Evolutionary conservation across 495 filamentous ascomycete species (phyloP).

Genomic region (Cryomyces antarcticus): DNA sequence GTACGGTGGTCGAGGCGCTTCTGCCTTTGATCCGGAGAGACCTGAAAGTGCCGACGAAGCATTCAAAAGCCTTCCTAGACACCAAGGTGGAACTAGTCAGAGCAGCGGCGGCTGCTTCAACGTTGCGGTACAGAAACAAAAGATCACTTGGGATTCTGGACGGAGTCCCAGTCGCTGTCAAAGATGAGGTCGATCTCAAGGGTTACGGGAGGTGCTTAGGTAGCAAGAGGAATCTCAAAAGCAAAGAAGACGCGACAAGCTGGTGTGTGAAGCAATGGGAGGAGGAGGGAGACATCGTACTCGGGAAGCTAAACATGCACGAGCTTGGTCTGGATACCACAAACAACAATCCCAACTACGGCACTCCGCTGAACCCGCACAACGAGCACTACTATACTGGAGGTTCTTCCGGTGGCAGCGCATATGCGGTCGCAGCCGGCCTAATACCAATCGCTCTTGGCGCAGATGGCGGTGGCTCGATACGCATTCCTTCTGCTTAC

Average conservation of each 20-base stretch:
- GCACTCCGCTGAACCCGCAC: conserved; percentile 71
- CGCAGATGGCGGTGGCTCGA: conserved; percentile 71
- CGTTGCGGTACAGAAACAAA: conserved; percentile 44
- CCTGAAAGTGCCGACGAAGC: conserved; percentile 27
- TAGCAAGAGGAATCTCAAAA: conserved; percentile 32
- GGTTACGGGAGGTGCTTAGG: conserved; percentile 52
- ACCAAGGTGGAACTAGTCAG: conserved; percentile 37
- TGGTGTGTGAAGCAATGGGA: conserved; percentile 62
- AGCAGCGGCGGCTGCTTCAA: conserved; percentile 48
- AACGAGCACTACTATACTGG: conserved; percentile 67
- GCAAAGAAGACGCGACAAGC: conserved; percentile 29
- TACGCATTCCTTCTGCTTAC: conserved; percentile 63
- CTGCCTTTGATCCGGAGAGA: conserved; percentile 48
- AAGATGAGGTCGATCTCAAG: conserved; percentile 62
- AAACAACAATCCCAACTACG: conserved; percentile 63
- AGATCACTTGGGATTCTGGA: conserved; percentile 47
- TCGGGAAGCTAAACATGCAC: conserved; percentile 86
- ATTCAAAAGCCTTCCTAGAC: conserved; percentile 49
- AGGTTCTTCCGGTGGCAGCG: conserved; percentile 72
- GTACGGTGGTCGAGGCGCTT: conserved; percentile 45
- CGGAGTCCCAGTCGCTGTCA: conserved; percentile 71
- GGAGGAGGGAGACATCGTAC: conserved; percentile 58
- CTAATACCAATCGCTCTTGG: conserved; percentile 67
- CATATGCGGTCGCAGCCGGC: conserved; percentile 55
- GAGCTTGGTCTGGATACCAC: conserved; percentile 68